Conservation (phyloP, 768 basidiomycete species). For the Tulasnella sp. region DNA sequence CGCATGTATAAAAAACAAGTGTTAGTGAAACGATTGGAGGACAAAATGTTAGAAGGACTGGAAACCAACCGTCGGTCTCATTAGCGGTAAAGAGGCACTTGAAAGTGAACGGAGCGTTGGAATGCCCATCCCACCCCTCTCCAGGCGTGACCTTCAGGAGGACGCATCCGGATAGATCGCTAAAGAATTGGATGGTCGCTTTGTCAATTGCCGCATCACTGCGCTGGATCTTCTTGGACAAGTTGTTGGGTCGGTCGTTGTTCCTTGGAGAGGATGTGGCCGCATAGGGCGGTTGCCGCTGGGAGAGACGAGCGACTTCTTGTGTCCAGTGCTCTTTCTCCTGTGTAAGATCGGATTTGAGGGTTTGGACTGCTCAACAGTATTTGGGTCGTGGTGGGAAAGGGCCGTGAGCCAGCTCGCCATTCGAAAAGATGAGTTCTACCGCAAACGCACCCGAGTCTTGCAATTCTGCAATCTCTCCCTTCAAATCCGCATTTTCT, state of each 20-base stretch:
- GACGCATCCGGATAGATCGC: neutral
- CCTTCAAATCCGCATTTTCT: slow-evolving; percentile 30
- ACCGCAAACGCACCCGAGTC: slow-evolving; percentile 34
- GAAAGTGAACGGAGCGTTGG: neutral
- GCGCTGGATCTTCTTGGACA: neutral
- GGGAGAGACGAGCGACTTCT: slow-evolving; percentile 21
- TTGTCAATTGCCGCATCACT: neutral
- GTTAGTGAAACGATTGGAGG: neutral
- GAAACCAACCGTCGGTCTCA: neutral
- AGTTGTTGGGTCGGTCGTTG: neutral
- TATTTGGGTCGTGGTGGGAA: too few species aligned
- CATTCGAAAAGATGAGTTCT: too few species aligned
- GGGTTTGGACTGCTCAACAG: neutral
- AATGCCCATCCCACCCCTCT: neutral
- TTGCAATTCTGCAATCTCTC: slow-evolving; percentile 37
- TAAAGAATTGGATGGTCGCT: neutral
- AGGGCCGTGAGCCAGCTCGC: too few species aligned
- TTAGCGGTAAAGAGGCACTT: slow-evolving; percentile 5
- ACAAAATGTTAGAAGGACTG: neutral
- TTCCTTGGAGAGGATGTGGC: neutral
- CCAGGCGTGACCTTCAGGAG: neutral
- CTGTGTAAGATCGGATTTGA: slow-evolving; percentile 41
- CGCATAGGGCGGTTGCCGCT: neutral
- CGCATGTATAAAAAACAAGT: too few species aligned
- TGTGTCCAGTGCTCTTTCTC: slow-evolving; percentile 26